A percentile compares a stretch with the other conserved stretches of the same genome.
These are phyloP conservation scores for Venustampulla echinocandica DNA, from an alignment of 495 filamentous ascomycete species.

Conservation along the genomic window DNA sequence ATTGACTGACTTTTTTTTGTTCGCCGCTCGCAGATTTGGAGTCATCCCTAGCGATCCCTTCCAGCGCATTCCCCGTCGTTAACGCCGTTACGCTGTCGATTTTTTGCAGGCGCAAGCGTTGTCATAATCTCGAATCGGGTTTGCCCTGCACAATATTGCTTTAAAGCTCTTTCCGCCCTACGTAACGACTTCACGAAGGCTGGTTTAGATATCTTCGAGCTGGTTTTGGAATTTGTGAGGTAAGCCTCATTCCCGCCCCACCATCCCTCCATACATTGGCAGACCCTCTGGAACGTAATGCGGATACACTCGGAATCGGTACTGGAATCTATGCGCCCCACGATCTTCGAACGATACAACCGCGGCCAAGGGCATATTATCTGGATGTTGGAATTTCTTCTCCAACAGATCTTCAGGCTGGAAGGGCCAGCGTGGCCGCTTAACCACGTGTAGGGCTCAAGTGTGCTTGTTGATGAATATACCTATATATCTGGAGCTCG, in stretches of 20 bases:
- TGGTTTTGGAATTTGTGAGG: constrained; percentile 19
- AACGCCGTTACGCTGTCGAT: constrained; percentile 13
- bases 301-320: background rate
- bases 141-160: constrained; percentile 11
- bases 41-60: constrained; percentile 19
- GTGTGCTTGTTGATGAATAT: no score
- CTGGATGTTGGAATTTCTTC: no score
- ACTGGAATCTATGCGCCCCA: no score
- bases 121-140: constrained; percentile 18
- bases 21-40: constrained; percentile 22
- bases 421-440: no score
- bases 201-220: constrained; percentile 18
- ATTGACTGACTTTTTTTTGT: constrained; percentile 17
- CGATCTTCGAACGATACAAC: no score
- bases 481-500: no score
- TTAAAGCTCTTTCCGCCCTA: constrained; percentile 13
- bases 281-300: background rate
- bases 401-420: no score
- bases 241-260: constrained; percentile 10
- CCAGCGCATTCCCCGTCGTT: constrained; percentile 16
- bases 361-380: no score
- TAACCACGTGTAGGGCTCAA: no score
- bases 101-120: constrained; percentile 22
- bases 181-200: constrained; percentile 19
- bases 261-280: background rate